These are phyloP conservation scores for Phytophthora quininea DNA, from an alignment of 352 stramenopile genomes.

Conservation along the genomic window DNA sequence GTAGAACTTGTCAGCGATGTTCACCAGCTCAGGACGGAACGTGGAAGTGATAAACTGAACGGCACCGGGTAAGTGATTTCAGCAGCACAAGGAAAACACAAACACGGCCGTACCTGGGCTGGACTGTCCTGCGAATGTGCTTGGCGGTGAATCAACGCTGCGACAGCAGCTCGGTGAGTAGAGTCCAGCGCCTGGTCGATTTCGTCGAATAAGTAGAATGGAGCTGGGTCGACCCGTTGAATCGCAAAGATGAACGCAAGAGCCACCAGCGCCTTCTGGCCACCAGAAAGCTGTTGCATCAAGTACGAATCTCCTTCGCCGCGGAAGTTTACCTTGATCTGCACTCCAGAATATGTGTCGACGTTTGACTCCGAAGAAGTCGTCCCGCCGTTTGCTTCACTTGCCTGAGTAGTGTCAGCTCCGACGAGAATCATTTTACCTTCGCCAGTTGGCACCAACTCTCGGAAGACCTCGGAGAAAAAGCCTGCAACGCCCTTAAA, in stretches of 20 bases:
- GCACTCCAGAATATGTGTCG: slow-evolving; percentile 96
- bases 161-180: slow-evolving; percentile 97
- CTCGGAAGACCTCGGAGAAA: slow-evolving; percentile 98
- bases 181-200: slow-evolving; percentile 99
- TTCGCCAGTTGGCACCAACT: slow-evolving; percentile 97
- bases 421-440: slow-evolving; percentile 97
- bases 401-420: slow-evolving; percentile 55
- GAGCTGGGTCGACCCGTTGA: slow-evolving; percentile 97
- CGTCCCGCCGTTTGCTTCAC: slow-evolving; percentile 22
- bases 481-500: slow-evolving; percentile 98
- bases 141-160: slow-evolving; percentile 97
- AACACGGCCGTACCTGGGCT: slow-evolving; percentile 91
- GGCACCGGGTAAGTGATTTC: slow-evolving; percentile 3
- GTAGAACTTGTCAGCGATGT: slow-evolving; percentile 96
- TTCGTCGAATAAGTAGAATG: slow-evolving; percentile 99
- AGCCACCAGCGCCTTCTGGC: slow-evolving; percentile 99
- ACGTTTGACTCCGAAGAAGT: slow-evolving; percentile 57
- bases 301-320: slow-evolving; percentile 95
- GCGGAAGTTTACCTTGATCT: slow-evolving; percentile 98
- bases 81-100: not conserved
- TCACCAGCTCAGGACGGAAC: slow-evolving; percentile 99
- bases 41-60: slow-evolving; percentile 98
- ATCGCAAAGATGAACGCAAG: slow-evolving; percentile 99
- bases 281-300: slow-evolving; percentile 99
- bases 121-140: slow-evolving; percentile 94